phyloP scores from a whole-genome alignment of 2,329 filamentous ascomycete species.

The Xylariaceae sp. region DNA sequence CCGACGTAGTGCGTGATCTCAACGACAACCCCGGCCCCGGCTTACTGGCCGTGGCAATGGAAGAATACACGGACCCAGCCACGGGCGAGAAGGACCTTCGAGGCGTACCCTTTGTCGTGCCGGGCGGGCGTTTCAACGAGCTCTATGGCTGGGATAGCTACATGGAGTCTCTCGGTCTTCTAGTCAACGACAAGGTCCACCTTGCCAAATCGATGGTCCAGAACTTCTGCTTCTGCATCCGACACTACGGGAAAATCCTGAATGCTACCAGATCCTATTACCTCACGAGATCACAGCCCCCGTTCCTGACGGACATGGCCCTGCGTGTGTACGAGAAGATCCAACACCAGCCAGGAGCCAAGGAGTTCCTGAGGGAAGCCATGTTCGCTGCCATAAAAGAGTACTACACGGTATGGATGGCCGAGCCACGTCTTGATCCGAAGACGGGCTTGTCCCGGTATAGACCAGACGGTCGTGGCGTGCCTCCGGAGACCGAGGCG shows the following conservation, averaged over 20 bases:
- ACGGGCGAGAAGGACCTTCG: slow-evolving; percentile 66
- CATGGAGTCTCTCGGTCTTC: slow-evolving; percentile 88
- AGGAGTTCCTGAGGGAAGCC: slow-evolving; percentile 74
- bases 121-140: slow-evolving; percentile 95
- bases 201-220: slow-evolving; percentile 90
- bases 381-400: slow-evolving; percentile 94
- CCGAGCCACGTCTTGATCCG: slow-evolving; percentile 70
- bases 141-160: slow-evolving; percentile 99
- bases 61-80: slow-evolving; percentile 61
- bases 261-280: slow-evolving; percentile 98
- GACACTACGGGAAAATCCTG: slow-evolving; percentile 96
- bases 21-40: slow-evolving; percentile 89
- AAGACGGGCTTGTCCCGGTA: slow-evolving; percentile 79
- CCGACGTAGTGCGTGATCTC: slow-evolving; percentile 74
- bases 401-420: slow-evolving; percentile 85
- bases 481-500: slow-evolving; percentile 87
- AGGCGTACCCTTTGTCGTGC: slow-evolving; percentile 93
- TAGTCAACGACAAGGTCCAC: slow-evolving; percentile 79
- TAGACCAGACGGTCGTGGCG: slow-evolving; percentile 73
- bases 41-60: slow-evolving; percentile 83
- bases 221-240: slow-evolving; percentile 97
- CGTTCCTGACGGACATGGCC: slow-evolving; percentile 96
- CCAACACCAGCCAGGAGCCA: slow-evolving; percentile 72
- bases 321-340: slow-evolving; percentile 90
- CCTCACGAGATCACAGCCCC: slow-evolving; percentile 86